phyloP scores from a whole-genome alignment of 129 eudicot genomes.

The Silybum marianum region DNA sequence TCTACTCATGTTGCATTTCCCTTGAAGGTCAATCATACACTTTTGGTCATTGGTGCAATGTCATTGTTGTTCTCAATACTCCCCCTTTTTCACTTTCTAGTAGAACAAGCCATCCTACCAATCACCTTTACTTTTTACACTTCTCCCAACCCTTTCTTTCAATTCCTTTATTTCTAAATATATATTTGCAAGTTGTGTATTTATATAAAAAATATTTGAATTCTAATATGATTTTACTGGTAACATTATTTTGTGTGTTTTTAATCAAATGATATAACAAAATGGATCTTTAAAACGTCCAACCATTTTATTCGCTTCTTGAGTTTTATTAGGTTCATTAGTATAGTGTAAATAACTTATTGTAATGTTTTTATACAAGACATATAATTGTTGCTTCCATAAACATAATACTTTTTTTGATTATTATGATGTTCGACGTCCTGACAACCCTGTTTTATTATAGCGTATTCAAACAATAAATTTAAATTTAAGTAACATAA shows the following conservation, averaged over 20 bases:
- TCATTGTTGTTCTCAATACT: slow-evolving; percentile 51
- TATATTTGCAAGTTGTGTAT: background rate
- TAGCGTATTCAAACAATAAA: background rate
- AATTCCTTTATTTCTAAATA: background rate
- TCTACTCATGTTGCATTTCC: slow-evolving; percentile 43
- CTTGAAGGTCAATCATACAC: slow-evolving; percentile 62
- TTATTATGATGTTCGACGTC: too few species aligned
- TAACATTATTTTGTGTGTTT: background rate
- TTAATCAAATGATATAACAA: background rate
- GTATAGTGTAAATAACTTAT: background rate
- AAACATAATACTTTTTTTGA: too few species aligned
- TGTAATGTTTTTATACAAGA: too few species aligned
- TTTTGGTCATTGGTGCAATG: slow-evolving; percentile 57
- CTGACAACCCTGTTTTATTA: too few species aligned
- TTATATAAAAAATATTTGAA: background rate
- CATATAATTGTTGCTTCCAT: background rate
- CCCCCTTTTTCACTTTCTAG: slow-evolving; percentile 50
- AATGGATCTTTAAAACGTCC: background rate
- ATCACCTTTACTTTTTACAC: slow-evolving; percentile 28
- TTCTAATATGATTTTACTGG: background rate
- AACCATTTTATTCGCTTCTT: background rate
- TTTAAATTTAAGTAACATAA: too few species aligned
- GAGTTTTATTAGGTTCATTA: too few species aligned
- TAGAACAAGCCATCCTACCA: slow-evolving; percentile 57
- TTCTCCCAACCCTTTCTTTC: background rate